Percentiles rank a stretch among this genome's conserved stretches.
These are phyloP conservation scores for Hymenoscyphus occultus DNA, from an alignment of 2,329 filamentous ascomycete genomes.

Conservation along the genomic window DNA sequence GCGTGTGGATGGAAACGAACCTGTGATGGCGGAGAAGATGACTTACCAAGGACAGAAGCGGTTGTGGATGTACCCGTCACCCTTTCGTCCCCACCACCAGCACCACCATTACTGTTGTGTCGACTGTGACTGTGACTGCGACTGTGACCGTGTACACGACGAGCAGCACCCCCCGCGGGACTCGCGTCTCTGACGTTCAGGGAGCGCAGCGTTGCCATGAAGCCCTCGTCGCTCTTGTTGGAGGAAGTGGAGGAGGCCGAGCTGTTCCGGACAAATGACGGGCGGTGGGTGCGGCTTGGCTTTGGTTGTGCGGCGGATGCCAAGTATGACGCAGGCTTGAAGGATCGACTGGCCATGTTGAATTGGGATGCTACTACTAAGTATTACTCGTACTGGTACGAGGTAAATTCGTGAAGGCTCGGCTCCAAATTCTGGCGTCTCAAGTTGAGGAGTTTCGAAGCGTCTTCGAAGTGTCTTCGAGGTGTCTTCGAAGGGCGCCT, in stretches of 20 bases:
- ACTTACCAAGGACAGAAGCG: conserved; percentile 1
- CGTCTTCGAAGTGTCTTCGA: background rate
- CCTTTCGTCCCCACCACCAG: background rate
- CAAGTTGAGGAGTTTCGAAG: background rate
- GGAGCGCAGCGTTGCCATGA: conserved; percentile 19
- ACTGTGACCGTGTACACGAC: background rate
- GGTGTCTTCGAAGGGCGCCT: too few relatives aligned
- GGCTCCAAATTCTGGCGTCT: background rate
- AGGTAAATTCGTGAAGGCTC: too few relatives aligned
- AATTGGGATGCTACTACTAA: background rate
- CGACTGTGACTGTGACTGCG: too few relatives aligned
- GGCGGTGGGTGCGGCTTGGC: conserved; percentile 42
- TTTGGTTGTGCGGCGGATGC: conserved; percentile 35
- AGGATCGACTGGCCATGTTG: conserved; percentile 50
- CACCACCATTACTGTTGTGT: background rate
- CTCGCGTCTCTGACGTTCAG: conserved; percentile 11
- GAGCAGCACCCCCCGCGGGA: conserved; percentile 5
- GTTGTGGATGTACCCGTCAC: background rate
- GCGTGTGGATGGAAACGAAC: background rate
- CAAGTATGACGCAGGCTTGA: conserved; percentile 46
- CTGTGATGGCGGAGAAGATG: background rate
- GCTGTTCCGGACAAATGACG: conserved; percentile 43
- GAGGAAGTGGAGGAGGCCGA: conserved; percentile 39
- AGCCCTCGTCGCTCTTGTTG: conserved; percentile 25
- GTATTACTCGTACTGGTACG: too few relatives aligned